Conservation (phyloP, 163 green algal species). For the Scenedesmus sp. region DNA sequence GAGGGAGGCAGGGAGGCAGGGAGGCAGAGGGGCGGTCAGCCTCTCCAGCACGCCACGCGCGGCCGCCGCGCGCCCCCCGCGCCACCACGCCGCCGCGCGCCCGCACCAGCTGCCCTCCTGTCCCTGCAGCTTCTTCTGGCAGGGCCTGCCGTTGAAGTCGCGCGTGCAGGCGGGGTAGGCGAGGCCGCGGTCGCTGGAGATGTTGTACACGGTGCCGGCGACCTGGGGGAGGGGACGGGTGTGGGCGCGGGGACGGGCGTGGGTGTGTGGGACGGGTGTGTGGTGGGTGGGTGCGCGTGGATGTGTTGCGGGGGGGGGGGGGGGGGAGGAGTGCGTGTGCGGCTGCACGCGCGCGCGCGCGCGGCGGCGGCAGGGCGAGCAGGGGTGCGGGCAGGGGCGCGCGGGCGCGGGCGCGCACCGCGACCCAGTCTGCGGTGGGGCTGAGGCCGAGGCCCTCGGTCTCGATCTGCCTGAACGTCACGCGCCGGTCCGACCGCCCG, state of each 20-base stretch:
- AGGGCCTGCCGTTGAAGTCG: slow-evolving; percentile 71
- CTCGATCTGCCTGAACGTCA: slow-evolving; percentile 67
- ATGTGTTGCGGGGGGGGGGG: no score
- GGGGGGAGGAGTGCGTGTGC: no score
- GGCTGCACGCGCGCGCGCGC: no score
- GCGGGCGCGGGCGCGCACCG: slow-evolving; percentile 46
- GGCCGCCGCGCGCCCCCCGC: no score
- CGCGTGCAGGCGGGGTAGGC: slow-evolving; percentile 85
- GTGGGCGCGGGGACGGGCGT: no score
- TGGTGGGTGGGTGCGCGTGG: no score
- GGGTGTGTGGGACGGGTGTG: no score
- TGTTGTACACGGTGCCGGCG: slow-evolving; percentile 66
- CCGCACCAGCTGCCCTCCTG: slow-evolving; percentile 50
- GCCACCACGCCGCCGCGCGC: neutral
- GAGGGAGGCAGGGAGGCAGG: neutral
- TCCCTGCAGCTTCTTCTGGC: slow-evolving; percentile 93
- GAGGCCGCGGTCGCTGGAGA: slow-evolving; percentile 66
- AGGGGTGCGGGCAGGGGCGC: neutral
- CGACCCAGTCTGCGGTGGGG: slow-evolving; percentile 72
- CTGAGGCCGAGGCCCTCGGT: slow-evolving; percentile 80
- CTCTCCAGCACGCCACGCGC: no score
- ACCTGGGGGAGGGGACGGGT: no score
- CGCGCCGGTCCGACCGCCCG: slow-evolving; percentile 68
- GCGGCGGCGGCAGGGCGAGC: no score
- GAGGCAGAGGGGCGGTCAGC: neutral